Conservation (phyloP, 2,329 filamentous ascomycete species). For the Fusarium penzigii region DNA sequence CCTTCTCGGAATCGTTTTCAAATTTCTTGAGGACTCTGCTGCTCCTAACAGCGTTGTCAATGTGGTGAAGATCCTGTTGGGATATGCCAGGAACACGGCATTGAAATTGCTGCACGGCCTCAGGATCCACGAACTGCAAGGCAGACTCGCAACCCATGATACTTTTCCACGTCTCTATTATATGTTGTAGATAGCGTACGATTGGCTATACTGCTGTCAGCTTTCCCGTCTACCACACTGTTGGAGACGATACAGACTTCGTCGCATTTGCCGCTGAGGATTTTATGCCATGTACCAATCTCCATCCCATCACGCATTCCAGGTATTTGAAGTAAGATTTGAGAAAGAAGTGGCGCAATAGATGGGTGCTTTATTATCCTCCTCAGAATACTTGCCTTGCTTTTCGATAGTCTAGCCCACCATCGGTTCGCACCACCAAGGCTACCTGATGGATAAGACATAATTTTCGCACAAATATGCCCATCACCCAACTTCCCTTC, state of each 20-base stretch:
- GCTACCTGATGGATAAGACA: background rate
- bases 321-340: constrained; percentile 1
- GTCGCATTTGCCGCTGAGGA: constrained; percentile 1
- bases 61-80: background rate
- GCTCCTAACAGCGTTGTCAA: background rate
- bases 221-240: no score
- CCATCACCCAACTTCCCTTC: constrained; percentile 3
- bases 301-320: constrained; percentile 1
- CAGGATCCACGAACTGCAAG: background rate
- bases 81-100: background rate
- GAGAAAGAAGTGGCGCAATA: background rate
- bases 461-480: constrained; percentile 1
- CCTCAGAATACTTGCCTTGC: background rate
- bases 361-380: background rate
- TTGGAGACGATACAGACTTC: background rate
- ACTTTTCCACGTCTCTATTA: background rate
- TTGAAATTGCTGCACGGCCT: constrained; percentile 1
- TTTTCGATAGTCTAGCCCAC: constrained; percentile 3
- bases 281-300: constrained; percentile 4
- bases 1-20: background rate
- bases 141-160: constrained; percentile 3
- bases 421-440: background rate
- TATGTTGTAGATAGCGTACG: constrained; percentile 3
- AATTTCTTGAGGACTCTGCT: constrained; percentile 1
- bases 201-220: background rate